phyloP scores from a whole-genome alignment of 163 green algal genomes.

The Scenedesmus sp. region DNA sequence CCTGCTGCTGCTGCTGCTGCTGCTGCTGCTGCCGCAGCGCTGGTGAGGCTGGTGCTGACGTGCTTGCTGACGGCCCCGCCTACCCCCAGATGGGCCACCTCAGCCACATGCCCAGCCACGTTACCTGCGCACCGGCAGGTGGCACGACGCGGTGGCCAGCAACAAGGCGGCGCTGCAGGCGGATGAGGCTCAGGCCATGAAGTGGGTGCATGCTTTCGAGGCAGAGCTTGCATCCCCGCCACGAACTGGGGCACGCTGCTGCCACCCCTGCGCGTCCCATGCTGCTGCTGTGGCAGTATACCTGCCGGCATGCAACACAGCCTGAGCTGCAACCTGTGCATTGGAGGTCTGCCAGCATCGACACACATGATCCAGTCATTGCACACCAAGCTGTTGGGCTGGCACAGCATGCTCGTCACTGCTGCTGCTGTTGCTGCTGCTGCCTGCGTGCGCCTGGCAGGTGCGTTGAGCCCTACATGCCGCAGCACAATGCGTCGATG shows the following conservation, averaged over 20 bases:
- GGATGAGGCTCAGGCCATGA: constrained; percentile 51
- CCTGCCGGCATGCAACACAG: too few species aligned
- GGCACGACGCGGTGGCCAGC: constrained; percentile 63
- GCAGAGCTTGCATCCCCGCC: too few species aligned
- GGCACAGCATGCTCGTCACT: neutral
- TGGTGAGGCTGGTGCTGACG: constrained; percentile 62
- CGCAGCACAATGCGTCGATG: constrained; percentile 78
- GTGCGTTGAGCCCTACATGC: constrained; percentile 73
- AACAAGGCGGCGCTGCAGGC: constrained; percentile 64
- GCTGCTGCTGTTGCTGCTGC: neutral
- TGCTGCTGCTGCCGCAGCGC: constrained; percentile 43
- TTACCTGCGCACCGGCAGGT: constrained; percentile 74
- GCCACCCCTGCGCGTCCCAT: too few species aligned
- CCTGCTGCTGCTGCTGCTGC: neutral
- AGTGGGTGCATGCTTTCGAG: neutral
- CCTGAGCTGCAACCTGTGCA: neutral
- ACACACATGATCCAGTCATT: neutral
- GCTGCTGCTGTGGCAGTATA: too few species aligned
- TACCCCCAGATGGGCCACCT: constrained; percentile 70
- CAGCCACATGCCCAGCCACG: constrained; percentile 84
- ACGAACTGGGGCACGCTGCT: too few species aligned
- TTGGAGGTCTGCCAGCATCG: neutral
- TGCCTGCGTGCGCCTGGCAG: neutral
- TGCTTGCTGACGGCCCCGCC: constrained; percentile 39
- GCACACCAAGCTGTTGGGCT: neutral